Base-by-base conservation (phyloP, 2,329 filamentous ascomycete genomes). In the Pestalotiopsis sp. region DNA sequence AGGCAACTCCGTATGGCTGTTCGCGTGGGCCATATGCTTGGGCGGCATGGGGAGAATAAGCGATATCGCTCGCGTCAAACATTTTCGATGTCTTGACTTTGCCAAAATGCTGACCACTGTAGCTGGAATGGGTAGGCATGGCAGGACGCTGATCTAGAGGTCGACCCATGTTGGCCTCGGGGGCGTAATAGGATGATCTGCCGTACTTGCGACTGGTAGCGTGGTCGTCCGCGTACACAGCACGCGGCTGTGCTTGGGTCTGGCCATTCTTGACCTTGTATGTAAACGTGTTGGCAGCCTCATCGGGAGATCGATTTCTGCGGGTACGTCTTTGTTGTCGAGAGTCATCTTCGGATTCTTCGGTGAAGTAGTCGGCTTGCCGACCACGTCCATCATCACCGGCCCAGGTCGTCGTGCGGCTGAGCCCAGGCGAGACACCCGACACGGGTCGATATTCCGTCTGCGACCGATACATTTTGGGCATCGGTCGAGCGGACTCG, bases 361-460 rank as follows among this genome's bases (percentile, higher is more conserved):
- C 68, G 9, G 68, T 66, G 14, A 49, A 60, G 58, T 66, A 67
- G 60, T 38, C 49, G 31, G 6, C 31, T 17, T 23, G 20, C 7
- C 68, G 61, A 11, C 64, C 65, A 6, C 56, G 68, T 23, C 57
- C 45, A 4, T 63, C 66, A 2, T 70, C 68, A 7, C 63, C 68
- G 4, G 38, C 36, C 68, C 62, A 70, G 5, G 68, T 70, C 13
- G 39, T 38, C 4, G 66, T 25, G 41, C 68, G 68, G 20, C 41
- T 14, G 5, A 70, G 49, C 25, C 57, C 41, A 25, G 66, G 68
- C 12, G 61, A 27, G 23, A 12, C n/a, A 11, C 64, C 65, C 9
- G 68, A 66, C n/a, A n/a, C 14, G 3, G 68, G 66, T 5, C 66
- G 66, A 25, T 66, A 70, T 13, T 69, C 68, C n/a, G 68, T 69